phyloP scores from a whole-genome alignment of 2,329 filamentous ascomycete genomes.

The Aspergillus ochraceus region DNA sequence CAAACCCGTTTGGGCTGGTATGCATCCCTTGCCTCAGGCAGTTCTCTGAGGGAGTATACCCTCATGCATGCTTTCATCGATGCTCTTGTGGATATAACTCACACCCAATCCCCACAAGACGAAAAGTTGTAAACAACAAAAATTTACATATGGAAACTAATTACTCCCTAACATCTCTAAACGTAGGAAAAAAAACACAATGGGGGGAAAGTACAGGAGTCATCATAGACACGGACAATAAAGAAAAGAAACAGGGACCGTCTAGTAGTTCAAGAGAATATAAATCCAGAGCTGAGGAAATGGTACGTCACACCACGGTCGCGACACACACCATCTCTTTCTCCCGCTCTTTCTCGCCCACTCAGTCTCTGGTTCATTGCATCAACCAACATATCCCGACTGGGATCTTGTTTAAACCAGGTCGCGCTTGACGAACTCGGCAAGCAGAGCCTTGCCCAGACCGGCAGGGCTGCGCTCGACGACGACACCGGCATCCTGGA shows the following conservation, averaged over 20 bases:
- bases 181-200: constrained; percentile 20
- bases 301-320: too few species aligned
- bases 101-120: not conserved
- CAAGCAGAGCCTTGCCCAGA: constrained; percentile 89
- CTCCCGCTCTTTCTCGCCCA: too few species aligned
- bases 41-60: too few species aligned
- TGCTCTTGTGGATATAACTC: too few species aligned
- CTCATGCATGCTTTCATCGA: too few species aligned
- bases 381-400: not conserved
- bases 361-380: not conserved
- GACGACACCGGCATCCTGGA: constrained; percentile 89
- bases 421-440: constrained; percentile 94
- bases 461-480: constrained; percentile 92
- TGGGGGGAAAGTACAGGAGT: constrained; percentile 30
- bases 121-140: not conserved
- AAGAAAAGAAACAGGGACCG: constrained; percentile 18
- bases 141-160: constrained; percentile 34
- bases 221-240: constrained; percentile 24
- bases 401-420: constrained; percentile 66
- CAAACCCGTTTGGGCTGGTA: not conserved
- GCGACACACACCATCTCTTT: too few species aligned
- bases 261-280: constrained; percentile 1
- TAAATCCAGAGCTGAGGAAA: not conserved
- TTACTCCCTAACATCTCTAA: constrained; percentile 39
- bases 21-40: not conserved